Base-by-base conservation (phyloP, 768 basidiomycete genomes). In the Dioszegia hungarica region DNA sequence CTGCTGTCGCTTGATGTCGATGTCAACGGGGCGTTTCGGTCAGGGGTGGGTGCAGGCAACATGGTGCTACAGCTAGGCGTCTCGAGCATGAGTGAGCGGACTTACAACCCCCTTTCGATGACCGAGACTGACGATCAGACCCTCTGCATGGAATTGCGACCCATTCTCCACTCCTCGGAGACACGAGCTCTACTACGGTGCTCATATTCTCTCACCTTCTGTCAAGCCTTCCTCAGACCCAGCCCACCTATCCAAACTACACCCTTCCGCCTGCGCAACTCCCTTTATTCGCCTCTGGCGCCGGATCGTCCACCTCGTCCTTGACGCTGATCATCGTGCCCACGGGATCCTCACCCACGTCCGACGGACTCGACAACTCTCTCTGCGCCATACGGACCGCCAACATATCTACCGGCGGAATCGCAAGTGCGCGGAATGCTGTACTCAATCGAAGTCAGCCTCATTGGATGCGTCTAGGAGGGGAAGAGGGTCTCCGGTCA, bases 181-280 rank as follows among this genome's bases (percentile, higher is more conserved):
- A 77, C 49, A 74, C 76, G 5, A 75, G 72, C 5, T 59, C 69
- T 3, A 54, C 56, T 24, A 62, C 66, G 33, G 61, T 64, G 0
- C 64, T 77, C 19, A 40, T 77, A 34, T 71, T 75, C 51, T 73
- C 75, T 0, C 73, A 72, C 0, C 36, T 71, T 3, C 59, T 76
- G 19, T 53, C 54, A 15, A 15, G 59, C 1, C 33, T 47, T 5
- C 54, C 63, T 8, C 55, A 59, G 14, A 2, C 12, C 27, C 64
- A 62, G 46, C 75, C 74, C 1, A 46, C 74, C 1, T 77, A 76
- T 45, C 76, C 76, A 11, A 73, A 74, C 51, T 77, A 77, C 62
- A 74, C 72, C 15, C 66, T 77, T 9, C 72, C 74, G 10, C 52
- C 62, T 1, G 39, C 68, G 10, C 56, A 64, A 55, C 47, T 73